Base-by-base conservation (phyloP, 2,329 filamentous ascomycete species). In the Penicillium sp. region DNA sequence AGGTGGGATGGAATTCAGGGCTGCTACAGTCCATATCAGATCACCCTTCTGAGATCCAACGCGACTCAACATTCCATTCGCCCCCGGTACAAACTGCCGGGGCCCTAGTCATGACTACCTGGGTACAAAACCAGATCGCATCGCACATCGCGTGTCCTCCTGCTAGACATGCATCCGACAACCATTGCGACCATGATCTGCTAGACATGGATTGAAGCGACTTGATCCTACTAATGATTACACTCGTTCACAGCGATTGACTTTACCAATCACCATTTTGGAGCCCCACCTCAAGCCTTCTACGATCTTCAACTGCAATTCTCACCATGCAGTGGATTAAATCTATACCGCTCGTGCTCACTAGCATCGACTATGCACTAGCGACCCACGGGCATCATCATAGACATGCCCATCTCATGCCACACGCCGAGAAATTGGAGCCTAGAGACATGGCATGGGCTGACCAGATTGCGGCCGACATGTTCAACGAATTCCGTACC, bases 321-420 rank as follows among this genome's bases (percentile, higher is more conserved):
- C 33, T 47, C 50, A 39, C n/a, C 3, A 56, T 56, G 50, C 50
- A 11, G 31, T 48, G 70, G 64, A 70, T 67, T 49, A 60, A 55
- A 59, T 65, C 63, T 35, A 44, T 68, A 53, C 41, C 68, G 62
- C 52, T 73, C 46, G 50, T 70, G 48, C 53, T 64, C 27, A 60
- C 67, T 35, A 55, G 68, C 53, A 66, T 68, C 52, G 60, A 66
- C 48, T 59, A 64, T 44, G 65, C 63, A 64, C 63, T 57, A 63
- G 68, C 50, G 41, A 60, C 13, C 60, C 65, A 53, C 53, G 67
- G 55, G 65, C 67, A 57, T 51, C 67, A 65, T n/a, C 70, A 68
- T 55, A 50, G 45, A 37, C 66, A 65, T 48, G 55, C 37, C 16
- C 56, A 64, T 21, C 35, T 52, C 22, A 53, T 53, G 37, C 56